Evolutionary conservation across 805 yeast species (phyloP), one percentile per base, ranked within the genome.

Genomic region (Teunomyces aglyptinius): DNA sequence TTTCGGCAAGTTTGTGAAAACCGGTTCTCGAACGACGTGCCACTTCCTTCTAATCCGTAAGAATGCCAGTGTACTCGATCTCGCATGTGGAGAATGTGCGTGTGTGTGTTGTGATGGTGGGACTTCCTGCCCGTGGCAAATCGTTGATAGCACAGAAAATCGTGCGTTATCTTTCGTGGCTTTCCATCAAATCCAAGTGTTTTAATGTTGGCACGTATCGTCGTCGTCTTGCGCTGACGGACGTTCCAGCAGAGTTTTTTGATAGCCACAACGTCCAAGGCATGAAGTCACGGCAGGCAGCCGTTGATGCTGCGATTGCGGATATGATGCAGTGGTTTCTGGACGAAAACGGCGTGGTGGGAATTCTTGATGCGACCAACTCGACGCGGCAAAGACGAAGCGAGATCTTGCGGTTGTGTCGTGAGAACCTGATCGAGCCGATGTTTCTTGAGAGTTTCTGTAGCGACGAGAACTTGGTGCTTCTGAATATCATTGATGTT

Each of bases 131-230:
- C 11, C 78, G 98, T 47, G 99, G 99, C 3, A 94, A 94, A 65
- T 86, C 96, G 3, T 83, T 90, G 65, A 92, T 94, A 51, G 90
- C 98, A 2, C 96, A 90, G 62, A 94, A 92, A 63, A 86, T 94
- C 45, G 96, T 92, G 27, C 78, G 98, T 40, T 94, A 92, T 61
- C 75, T 94, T 45, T 82, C 90, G 28, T 94, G 99, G 99, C 76
- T 92, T 33, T 86, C 96, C 2, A 86, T 94, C 47, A 81, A 80
- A 49, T 88, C 96, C 22, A 84, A 83, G 61, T 85, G 90, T 47
- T 94, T 94, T 70, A 90, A 89, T 60, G 96, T 92, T 15, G 96
- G 98, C 10, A 76, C 76, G 32, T 91, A 89, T 64, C 78, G 98
- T 52, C 80, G 97, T 40, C 71, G 79, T 40, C 51, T 71, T 34